These are phyloP conservation scores for Sistotremastrum suecicum DNA, from an alignment of 768 basidiomycete species.

Conservation along the genomic window DNA sequence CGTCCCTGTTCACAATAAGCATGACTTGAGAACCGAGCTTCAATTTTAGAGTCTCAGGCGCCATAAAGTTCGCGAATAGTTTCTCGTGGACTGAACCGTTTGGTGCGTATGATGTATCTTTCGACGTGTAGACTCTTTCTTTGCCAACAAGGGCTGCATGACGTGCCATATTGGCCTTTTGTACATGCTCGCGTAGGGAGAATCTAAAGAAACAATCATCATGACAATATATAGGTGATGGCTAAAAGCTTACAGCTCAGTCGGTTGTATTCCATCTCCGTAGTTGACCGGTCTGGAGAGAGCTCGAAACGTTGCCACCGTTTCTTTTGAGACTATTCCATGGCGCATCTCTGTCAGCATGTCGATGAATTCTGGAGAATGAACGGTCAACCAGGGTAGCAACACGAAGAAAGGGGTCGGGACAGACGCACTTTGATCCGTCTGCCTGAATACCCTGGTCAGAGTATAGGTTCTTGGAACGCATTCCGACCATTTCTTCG, in stretches of 20 bases:
- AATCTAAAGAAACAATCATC: constrained; percentile 14
- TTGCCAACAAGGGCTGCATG: constrained; percentile 10
- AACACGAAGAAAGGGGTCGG: background rate
- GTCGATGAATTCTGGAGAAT: constrained; percentile 23
- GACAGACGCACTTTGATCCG: constrained; percentile 19
- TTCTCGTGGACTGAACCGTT: constrained; percentile 1
- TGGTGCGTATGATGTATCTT: background rate
- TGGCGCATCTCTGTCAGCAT: constrained; percentile 40
- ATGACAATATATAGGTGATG: background rate
- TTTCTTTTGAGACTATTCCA: constrained; percentile 19
- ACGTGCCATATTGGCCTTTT: constrained; percentile 22
- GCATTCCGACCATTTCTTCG: constrained; percentile 25
- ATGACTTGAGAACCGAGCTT: constrained; percentile 31
- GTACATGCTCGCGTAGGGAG: constrained; percentile 28
- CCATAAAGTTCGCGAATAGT: constrained; percentile 22
- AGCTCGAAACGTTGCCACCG: constrained; percentile 20
- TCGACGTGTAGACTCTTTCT: constrained; percentile 3
- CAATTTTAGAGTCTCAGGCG: constrained; percentile 18
- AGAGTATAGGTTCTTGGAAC: constrained; percentile 29
- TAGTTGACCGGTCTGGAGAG: constrained; percentile 19
- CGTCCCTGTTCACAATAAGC: constrained; percentile 2
- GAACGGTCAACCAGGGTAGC: background rate
- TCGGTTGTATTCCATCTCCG: constrained; percentile 25
- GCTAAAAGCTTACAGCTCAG: constrained; percentile 22
- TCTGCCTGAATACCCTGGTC: constrained; percentile 37